Percentiles rank a stretch among this genome's conserved stretches.
Conservation (phyloP, 176 grass and related monocot species). For the Musa acuminata region DNA sequence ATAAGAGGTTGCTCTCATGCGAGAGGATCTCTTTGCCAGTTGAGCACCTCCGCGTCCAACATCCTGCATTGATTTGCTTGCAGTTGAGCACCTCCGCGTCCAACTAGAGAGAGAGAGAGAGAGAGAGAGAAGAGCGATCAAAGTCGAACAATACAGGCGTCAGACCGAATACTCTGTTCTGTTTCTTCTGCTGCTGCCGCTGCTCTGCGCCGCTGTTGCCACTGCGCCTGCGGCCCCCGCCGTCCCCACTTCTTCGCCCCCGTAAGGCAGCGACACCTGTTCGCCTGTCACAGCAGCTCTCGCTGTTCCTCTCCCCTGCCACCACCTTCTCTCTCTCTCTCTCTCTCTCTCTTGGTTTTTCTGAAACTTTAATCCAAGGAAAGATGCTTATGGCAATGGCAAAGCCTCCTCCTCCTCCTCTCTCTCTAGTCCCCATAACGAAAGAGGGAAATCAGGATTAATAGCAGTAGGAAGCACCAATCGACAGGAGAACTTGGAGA, state of each 20-base stretch:
- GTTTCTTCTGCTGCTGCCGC: not conserved
- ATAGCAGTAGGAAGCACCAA: too few species aligned
- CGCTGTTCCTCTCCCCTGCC: not conserved
- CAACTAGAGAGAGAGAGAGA: not conserved
- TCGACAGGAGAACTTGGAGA: not conserved
- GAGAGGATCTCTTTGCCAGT: not conserved
- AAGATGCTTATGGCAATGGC: too few species aligned
- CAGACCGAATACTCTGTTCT: not conserved
- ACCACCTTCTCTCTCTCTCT: not conserved
- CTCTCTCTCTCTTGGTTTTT: not conserved
- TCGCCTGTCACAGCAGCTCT: constrained; percentile 14
- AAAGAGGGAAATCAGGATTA: not conserved
- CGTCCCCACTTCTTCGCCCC: not conserved
- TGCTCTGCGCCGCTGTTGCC: too few species aligned
- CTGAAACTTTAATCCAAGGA: not conserved
- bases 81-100: not conserved
- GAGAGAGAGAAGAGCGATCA: not conserved
- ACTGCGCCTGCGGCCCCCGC: not conserved
- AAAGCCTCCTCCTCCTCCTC: not conserved
- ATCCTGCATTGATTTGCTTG: too few species aligned
- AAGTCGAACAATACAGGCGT: not conserved
- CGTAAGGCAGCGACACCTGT: constrained; percentile 20
- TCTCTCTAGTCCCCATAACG: not conserved
- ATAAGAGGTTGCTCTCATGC: not conserved
- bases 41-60: not conserved